Conservation (phyloP, 1,284 basidiomycete genomes). For the Peniophora sp. region DNA sequence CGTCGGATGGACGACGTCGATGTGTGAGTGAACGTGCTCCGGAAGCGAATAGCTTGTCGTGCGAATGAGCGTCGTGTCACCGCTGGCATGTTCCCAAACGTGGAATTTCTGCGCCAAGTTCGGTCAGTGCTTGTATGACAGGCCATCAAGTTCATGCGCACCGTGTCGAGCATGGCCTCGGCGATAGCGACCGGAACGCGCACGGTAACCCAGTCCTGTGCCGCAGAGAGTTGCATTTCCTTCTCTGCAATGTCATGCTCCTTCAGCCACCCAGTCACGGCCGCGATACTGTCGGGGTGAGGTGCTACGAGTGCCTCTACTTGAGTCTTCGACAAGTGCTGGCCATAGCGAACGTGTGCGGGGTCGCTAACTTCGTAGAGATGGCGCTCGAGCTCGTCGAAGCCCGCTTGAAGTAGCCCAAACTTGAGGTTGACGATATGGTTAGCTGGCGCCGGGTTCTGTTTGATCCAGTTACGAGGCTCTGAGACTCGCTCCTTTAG, state of each 20-base stretch:
- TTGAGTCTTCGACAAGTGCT: conserved; percentile 57
- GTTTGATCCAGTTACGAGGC: conserved; percentile 45
- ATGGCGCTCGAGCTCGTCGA: conserved; percentile 48
- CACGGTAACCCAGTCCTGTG: conserved; percentile 62
- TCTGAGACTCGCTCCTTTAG: conserved; percentile 34
- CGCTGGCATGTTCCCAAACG: conserved; percentile 46
- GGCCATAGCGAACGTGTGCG: conserved; percentile 39
- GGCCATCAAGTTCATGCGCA: neutral
- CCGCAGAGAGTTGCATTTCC: conserved; percentile 44
- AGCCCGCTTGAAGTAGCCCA: conserved; percentile 56
- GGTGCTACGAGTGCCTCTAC: conserved; percentile 56
- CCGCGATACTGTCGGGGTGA: conserved; percentile 38
- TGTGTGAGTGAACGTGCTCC: conserved; percentile 46
- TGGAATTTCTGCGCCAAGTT: conserved; percentile 8
- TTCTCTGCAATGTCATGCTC: conserved; percentile 44
- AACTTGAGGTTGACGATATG: conserved; percentile 52
- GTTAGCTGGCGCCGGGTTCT: conserved; percentile 34
- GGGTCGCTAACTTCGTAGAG: conserved; percentile 58
- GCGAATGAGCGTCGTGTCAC: conserved; percentile 50
- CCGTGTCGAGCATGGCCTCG: conserved; percentile 27
- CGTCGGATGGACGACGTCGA: conserved; percentile 71
- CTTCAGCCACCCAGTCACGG: conserved; percentile 54
- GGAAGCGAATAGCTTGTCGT: conserved; percentile 68
- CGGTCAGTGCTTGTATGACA: neutral
- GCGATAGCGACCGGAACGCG: conserved; percentile 50